A percentile compares a stretch with the other conserved stretches of the same genome.
phyloP scores from a whole-genome alignment of 176 grass and related monocot species.

The Cymbopogon citratus region DNA sequence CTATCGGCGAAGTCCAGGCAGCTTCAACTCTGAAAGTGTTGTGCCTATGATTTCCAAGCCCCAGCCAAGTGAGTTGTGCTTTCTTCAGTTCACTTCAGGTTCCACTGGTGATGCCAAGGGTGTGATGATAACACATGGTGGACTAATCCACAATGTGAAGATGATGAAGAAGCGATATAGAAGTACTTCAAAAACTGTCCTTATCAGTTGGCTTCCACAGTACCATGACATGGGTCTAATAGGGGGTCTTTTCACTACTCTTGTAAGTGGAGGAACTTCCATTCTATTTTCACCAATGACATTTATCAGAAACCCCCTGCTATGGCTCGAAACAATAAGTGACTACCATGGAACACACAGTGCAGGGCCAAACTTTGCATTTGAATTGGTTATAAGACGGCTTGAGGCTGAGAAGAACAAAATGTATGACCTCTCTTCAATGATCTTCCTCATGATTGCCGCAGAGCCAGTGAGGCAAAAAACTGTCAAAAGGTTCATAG shows the following conservation, averaged over 20 bases:
- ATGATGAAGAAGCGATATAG: slow-evolving; percentile 59
- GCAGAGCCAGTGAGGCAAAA: slow-evolving; percentile 77
- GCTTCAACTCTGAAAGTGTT: slow-evolving; percentile 25
- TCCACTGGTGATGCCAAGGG: slow-evolving; percentile 79
- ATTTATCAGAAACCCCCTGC: slow-evolving; percentile 69
- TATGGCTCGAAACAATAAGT: slow-evolving; percentile 64
- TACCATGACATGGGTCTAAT: slow-evolving; percentile 87
- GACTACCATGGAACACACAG: slow-evolving; percentile 62
- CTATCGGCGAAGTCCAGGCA: slow-evolving; percentile 29
- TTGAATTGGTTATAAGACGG: slow-evolving; percentile 63
- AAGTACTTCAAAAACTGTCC: slow-evolving; percentile 61
- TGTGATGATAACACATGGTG: slow-evolving; percentile 79
- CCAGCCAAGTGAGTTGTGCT: slow-evolving; percentile 50
- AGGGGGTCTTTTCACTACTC: slow-evolving; percentile 69
- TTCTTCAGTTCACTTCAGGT: slow-evolving; percentile 77
- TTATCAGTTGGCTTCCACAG: slow-evolving; percentile 78
- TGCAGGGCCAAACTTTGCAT: slow-evolving; percentile 74
- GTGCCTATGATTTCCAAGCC: slow-evolving; percentile 24
- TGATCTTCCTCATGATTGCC: slow-evolving; percentile 74
- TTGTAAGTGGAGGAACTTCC: slow-evolving; percentile 67
- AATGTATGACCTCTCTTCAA: slow-evolving; percentile 57
- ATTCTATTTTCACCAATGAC: slow-evolving; percentile 74
- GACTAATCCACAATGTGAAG: slow-evolving; percentile 71
- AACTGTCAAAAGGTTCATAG: slow-evolving; percentile 63
- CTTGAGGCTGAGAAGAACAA: slow-evolving; percentile 44